Conservation (phyloP, 1,139 yeast genomes). For the Nakaseomyces uthaithaninus region DNA sequence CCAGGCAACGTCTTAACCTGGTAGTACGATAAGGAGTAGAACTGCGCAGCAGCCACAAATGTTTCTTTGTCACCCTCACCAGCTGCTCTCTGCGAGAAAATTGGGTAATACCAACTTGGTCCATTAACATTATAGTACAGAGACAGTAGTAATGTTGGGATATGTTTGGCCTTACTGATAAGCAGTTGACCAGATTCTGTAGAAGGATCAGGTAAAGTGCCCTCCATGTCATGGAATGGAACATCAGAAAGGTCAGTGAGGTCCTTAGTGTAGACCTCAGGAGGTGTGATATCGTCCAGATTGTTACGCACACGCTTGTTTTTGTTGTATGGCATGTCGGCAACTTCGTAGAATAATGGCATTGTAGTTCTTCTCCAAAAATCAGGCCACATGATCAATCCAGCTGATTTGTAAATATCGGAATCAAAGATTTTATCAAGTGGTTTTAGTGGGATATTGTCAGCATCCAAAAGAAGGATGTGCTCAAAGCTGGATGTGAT, state of each 20-base stretch:
- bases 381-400: conserved; percentile 75
- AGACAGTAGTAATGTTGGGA: conserved; percentile 55
- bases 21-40: conserved; percentile 50
- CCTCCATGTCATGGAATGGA: conserved; percentile 60
- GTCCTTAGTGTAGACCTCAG: conserved; percentile 30
- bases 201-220: conserved; percentile 72
- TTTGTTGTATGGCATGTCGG: conserved; percentile 40
- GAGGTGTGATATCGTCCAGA: conserved; percentile 33
- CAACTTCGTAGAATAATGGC: conserved; percentile 60
- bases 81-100: conserved; percentile 73
- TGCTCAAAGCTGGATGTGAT: conserved; percentile 71
- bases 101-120: conserved; percentile 71
- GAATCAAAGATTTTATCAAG: conserved; percentile 49
- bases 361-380: conserved; percentile 71
- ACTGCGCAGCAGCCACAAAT: conserved; percentile 70
- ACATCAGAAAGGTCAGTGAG: conserved; percentile 30
- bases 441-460: conserved; percentile 54
- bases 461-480: conserved; percentile 70
- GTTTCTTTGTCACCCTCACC: conserved; percentile 94
- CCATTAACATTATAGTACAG: conserved; percentile 75
- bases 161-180: conserved; percentile 58
- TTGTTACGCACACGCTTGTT: conserved; percentile 38
- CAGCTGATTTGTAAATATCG: conserved; percentile 46
- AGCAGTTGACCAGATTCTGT: conserved; percentile 79
- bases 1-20: conserved; percentile 48